These are phyloP conservation scores for Adansonia grandidieri DNA, from an alignment of 441 rosid genomes.

Conservation along the genomic window DNA sequence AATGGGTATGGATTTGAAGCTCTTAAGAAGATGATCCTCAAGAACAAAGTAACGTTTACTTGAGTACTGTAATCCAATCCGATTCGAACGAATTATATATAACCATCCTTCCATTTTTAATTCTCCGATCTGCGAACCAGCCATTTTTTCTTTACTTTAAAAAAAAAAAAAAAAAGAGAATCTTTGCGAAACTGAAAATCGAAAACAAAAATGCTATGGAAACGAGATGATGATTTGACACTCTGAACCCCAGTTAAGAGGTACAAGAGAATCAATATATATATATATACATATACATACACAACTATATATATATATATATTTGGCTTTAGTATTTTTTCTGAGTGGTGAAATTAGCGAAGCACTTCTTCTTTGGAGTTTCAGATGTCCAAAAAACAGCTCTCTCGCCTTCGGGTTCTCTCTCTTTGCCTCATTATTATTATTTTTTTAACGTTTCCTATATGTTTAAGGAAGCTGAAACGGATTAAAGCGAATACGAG, in stretches of 20 bases:
- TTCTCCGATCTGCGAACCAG: conserved; percentile 34
- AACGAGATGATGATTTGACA: conserved; percentile 19
- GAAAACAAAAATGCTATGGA: not conserved
- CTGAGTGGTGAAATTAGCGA: conserved; percentile 9
- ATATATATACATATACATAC: too few relatives aligned
- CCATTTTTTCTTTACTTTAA: conserved; percentile 31
- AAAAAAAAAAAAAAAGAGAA: not conserved
- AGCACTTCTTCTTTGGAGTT: not conserved
- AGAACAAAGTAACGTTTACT: conserved; percentile 87
- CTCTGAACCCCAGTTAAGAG: conserved; percentile 31
- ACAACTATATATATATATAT: too few relatives aligned
- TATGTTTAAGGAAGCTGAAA: conserved; percentile 18
- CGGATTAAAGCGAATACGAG: conserved; percentile 24
- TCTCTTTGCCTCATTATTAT: not conserved
- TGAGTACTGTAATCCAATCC: conserved; percentile 85
- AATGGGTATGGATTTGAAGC: conserved; percentile 70
- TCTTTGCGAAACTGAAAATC: conserved; percentile 7
- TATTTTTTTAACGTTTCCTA: not conserved
- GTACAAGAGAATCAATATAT: not conserved
- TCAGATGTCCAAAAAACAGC: not conserved
- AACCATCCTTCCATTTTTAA: conserved; percentile 92
- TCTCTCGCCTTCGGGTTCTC: not conserved
- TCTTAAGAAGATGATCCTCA: conserved; percentile 68
- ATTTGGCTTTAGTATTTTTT: too few relatives aligned
- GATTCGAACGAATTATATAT: conserved; percentile 70